A percentile compares a stretch with the other conserved stretches of the same genome.
phyloP scores from a whole-genome alignment of 768 basidiomycete species.

The Rhodotorula diobovata region DNA sequence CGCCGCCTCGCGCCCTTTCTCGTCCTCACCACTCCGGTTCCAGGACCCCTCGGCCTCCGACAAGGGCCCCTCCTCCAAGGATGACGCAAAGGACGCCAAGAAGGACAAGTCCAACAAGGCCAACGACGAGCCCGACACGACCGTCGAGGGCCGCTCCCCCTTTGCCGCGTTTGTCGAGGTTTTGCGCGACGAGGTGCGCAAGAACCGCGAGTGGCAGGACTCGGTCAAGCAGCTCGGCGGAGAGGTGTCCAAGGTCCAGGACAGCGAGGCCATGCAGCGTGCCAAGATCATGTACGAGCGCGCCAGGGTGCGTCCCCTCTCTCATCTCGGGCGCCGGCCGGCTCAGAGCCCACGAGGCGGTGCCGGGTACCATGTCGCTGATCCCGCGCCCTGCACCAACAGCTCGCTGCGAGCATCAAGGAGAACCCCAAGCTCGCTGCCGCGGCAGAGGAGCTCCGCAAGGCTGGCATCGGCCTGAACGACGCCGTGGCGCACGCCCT shows the following conservation, averaged over 20 bases:
- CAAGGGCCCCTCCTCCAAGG: conserved; percentile 2
- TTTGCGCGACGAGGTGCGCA: conserved; percentile 81
- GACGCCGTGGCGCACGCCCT: conserved; percentile 92
- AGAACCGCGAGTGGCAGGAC: conserved; percentile 90
- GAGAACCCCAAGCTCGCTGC: conserved; percentile 88
- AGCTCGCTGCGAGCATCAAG: conserved; percentile 91
- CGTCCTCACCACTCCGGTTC: not conserved
- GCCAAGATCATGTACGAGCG: conserved; percentile 89
- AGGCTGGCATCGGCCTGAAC: conserved; percentile 81
- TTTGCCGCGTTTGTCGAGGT: conserved; percentile 96
- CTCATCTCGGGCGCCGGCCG: not conserved
- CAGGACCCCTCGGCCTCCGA: conserved; percentile 1
- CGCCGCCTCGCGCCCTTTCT: not conserved
- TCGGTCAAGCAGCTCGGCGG: conserved; percentile 96
- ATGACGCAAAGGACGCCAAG: conserved; percentile 5
- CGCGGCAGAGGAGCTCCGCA: conserved; percentile 86
- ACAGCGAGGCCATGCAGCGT: conserved; percentile 89
- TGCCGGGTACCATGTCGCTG: too few relatives aligned
- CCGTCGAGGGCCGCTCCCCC: conserved; percentile 57
- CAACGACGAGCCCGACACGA: conserved; percentile 28
- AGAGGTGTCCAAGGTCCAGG: conserved; percentile 94
- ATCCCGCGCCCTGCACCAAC: conserved; percentile 1
- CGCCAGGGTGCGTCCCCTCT: conserved; percentile 66
- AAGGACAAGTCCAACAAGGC: conserved; percentile 27
- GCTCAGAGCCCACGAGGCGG: not conserved